Evolutionary conservation across 441 rosid genomes (phyloP).

Genomic region (Pelargonium hybrid): DNA sequence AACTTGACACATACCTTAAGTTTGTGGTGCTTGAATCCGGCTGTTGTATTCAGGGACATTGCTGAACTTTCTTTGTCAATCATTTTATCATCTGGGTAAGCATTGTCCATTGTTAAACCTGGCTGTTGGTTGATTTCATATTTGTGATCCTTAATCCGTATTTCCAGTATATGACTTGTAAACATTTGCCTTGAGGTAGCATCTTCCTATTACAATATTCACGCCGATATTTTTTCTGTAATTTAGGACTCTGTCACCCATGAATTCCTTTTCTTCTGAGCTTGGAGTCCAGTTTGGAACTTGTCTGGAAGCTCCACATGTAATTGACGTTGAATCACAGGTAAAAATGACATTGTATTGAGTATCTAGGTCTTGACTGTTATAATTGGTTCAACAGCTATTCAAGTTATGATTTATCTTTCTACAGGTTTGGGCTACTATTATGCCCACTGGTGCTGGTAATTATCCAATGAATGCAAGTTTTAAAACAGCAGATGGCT

Average conservation of each 20-base stretch:
- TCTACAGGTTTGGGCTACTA: constrained; percentile 72
- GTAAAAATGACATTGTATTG: constrained; percentile 27
- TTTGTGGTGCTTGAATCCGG: constrained; percentile 96
- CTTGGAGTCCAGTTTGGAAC: constrained; percentile 92
- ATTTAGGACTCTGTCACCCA: constrained; percentile 81
- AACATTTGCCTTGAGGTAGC: constrained; percentile 7
- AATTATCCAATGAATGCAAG: constrained; percentile 77
- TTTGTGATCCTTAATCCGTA: constrained; percentile 6
- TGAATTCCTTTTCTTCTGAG: constrained; percentile 89
- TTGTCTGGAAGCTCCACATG: constrained; percentile 95
- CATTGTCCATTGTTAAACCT: constrained; percentile 10
- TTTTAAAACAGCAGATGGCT: constrained; percentile 76
- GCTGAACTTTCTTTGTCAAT: constrained; percentile 79
- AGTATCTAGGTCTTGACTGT: constrained; percentile 7
- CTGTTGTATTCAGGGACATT: constrained; percentile 81
- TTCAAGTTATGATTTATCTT: constrained; percentile 16
- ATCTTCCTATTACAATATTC: constrained; percentile 16
- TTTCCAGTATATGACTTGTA: background rate
- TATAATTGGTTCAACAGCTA: constrained; percentile 12
- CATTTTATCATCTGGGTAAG: constrained; percentile 97
- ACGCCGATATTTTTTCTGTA: constrained; percentile 17
- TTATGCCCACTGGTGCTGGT: constrained; percentile 62
- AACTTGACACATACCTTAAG: constrained; percentile 60
- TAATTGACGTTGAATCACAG: constrained; percentile 74
- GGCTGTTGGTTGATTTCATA: background rate